Conservation (phyloP, 192 early-diverging fungal species). For the Coemansia sp. region DNA sequence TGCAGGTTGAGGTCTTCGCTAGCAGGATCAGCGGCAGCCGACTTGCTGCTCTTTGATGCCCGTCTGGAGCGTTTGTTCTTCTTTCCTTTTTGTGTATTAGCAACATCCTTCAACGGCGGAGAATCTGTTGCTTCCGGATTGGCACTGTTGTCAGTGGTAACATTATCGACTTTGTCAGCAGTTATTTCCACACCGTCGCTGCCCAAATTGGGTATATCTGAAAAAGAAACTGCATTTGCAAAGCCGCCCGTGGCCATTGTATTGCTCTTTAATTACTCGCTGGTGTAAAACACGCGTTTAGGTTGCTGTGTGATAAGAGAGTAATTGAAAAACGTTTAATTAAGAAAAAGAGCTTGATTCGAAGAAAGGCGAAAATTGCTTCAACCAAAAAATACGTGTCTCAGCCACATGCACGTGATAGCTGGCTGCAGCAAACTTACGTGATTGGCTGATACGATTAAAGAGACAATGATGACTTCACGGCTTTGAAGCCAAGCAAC, state of each 20-base stretch:
- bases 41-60: neutral
- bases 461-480: neutral
- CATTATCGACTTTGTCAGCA: neutral
- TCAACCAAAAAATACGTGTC: neutral
- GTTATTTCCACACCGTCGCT: neutral
- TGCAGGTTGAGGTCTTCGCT: constrained; percentile 52
- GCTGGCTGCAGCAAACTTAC: neutral
- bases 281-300: neutral
- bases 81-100: constrained; percentile 5
- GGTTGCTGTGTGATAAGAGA: neutral
- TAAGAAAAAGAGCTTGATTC: neutral
- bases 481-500: too few species aligned
- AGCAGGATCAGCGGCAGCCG: constrained; percentile 9
- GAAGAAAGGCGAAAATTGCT: neutral
- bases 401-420: constrained; percentile 8
- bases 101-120: constrained; percentile 8
- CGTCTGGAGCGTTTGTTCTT: neutral
- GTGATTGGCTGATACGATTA: constrained; percentile 1
- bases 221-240: constrained; percentile 1
- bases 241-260: constrained; percentile 5
- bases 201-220: neutral
- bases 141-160: neutral
- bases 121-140: neutral
- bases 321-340: neutral
- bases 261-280: constrained; percentile 2